Evolutionary conservation across 495 filamentous ascomycete species (phyloP), one percentile per base, ranked within the genome.

Genomic region (Aspergillus nanangensis): DNA sequence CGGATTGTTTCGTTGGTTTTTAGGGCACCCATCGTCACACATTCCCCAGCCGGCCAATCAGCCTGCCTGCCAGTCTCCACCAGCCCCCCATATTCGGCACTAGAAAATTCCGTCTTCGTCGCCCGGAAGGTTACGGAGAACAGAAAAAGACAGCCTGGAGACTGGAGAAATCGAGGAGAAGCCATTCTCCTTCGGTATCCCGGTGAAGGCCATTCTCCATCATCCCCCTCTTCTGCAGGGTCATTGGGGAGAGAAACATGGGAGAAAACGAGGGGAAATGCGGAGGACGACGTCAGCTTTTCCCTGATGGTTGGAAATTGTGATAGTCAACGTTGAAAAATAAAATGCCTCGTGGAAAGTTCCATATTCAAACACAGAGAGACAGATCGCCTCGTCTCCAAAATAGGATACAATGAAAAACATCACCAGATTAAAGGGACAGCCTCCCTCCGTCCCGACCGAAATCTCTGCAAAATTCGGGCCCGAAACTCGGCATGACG

Each of bases 81-180:
- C 20, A 18, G 7, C 44, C 42, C 42, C 42, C 40, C 41, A 38
- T 25, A 45, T 22, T 51, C 42, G 38, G 41, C 41, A 45, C 19
- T 18, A 8, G 13, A 23, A 17, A 31, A 33, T 20, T 23, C 41
- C 21, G 17, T 14, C 32, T 18, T 18, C 14, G 20, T 20, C 36
- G 24, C 25, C 35, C 48, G 48, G 48, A 50, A 51, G 17, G 27
- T 24, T 32, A 38, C 49, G 38, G 43, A 44, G 42, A 50, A 29
- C 22, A 8, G 37, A 24, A 35, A 20, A 13, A 13, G 4, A 20
- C 24, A 17, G 32, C 23, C 49, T 47, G 49, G 49, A 52, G 49
- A 18, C 25, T 52, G 53, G 53, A 56, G 53, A 52, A 49, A 52
- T 40, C 31, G 40, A 51, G 50, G 50, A 42, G 32, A 49, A 34